A percentile compares a stretch with the other conserved stretches of the same genome.
Conservation (phyloP, 2,329 filamentous ascomycete species). For the Ascochyta lentis region DNA sequence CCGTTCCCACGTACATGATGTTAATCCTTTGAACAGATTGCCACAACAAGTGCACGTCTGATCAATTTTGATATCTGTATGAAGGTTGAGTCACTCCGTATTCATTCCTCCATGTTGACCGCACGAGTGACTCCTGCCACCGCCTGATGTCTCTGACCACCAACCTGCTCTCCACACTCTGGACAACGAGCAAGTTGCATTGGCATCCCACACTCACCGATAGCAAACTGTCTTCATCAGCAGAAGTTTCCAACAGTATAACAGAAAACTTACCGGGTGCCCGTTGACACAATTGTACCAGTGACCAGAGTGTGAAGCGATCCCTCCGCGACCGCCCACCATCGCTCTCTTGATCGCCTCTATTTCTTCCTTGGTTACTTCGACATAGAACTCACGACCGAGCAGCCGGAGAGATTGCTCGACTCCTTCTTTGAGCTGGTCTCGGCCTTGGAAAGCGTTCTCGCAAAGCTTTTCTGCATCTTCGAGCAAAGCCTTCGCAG, state of each 20-base stretch:
- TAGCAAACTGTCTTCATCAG: slow-evolving; percentile 54
- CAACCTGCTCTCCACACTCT: slow-evolving; percentile 65
- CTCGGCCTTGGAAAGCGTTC: slow-evolving; percentile 39
- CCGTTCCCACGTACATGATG: background rate
- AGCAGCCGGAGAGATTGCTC: slow-evolving; percentile 39
- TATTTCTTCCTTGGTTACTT: slow-evolving; percentile 53
- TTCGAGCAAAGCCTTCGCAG: slow-evolving; percentile 35
- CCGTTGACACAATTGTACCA: slow-evolving; percentile 67
- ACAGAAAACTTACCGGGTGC: slow-evolving; percentile 53
- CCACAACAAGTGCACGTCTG: background rate
- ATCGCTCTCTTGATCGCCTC: slow-evolving; percentile 57
- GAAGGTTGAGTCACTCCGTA: background rate
- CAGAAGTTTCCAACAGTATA: background rate
- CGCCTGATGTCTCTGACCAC: slow-evolving; percentile 60
- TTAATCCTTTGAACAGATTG: background rate
- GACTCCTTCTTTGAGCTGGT: slow-evolving; percentile 34
- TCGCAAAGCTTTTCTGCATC: slow-evolving; percentile 44
- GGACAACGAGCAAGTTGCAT: slow-evolving; percentile 68
- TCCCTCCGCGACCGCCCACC: slow-evolving; percentile 51
- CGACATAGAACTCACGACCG: slow-evolving; percentile 47
- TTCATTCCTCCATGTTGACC: slow-evolving; percentile 54
- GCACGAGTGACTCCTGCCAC: slow-evolving; percentile 61
- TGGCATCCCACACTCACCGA: slow-evolving; percentile 71
- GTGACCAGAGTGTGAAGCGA: slow-evolving; percentile 58
- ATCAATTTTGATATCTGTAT: too few relatives aligned